Evolutionary conservation across 139 green algal genomes (phyloP).

Genomic region (Chlorella sp.): DNA sequence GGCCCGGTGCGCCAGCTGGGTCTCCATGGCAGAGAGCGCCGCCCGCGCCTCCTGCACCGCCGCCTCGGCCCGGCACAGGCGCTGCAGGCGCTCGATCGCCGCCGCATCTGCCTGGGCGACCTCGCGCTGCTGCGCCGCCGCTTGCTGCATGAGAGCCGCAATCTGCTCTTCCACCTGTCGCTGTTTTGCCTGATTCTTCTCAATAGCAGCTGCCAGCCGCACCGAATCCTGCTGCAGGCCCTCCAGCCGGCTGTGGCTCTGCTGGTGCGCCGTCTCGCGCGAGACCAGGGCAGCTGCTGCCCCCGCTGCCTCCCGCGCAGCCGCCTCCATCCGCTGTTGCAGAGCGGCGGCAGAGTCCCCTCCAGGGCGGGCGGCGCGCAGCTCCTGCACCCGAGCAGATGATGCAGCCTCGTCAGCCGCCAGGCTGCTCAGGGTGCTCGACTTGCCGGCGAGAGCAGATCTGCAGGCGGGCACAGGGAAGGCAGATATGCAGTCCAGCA

Average conservation of each 20-base stretch:
- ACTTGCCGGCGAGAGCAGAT: not conserved
- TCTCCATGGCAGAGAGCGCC: not conserved
- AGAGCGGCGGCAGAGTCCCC: not conserved
- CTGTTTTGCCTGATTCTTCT: too few species aligned
- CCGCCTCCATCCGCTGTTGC: not conserved
- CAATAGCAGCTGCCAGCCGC: not conserved
- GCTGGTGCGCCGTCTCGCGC: not conserved
- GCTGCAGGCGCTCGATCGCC: not conserved
- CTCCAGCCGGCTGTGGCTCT: not conserved
- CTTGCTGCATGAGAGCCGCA: not conserved
- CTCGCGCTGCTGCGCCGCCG: too few species aligned
- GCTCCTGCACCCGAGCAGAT: not conserved
- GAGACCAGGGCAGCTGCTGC: too few species aligned
- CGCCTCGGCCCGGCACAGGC: not conserved
- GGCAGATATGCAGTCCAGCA: too few species aligned
- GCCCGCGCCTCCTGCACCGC: not conserved
- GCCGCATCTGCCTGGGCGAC: not conserved
- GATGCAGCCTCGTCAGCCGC: not conserved
- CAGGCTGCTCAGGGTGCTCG: not conserved
- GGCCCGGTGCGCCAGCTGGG: not conserved
- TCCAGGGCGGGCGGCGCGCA: not conserved
- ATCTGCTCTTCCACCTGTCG: not conserved
- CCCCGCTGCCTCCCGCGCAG: not conserved
- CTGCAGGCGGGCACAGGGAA: too few species aligned
- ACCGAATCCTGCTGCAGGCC: not conserved